Evolutionary conservation across 2,329 filamentous ascomycete genomes (phyloP), one percentile per base, ranked within the genome.

Genomic region (Fusarium haematococcum): DNA sequence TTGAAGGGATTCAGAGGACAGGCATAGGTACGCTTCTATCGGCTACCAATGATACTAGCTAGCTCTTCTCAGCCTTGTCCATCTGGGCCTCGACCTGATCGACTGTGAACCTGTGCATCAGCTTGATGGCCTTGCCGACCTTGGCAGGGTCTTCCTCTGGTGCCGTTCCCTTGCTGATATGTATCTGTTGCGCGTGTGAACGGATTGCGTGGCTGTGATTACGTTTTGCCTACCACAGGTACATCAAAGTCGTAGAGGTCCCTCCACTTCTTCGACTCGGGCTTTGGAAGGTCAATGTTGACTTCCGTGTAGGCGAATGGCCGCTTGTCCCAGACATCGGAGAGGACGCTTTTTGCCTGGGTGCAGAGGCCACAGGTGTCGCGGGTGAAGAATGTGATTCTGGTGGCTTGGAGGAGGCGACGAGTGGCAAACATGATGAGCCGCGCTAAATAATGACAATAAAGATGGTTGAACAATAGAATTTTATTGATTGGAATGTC

Each of bases 241-340:
- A 94, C 93, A 76, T 96, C 94, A 80, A 95, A 94, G 67, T 95
- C 93, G 80, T 96, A 96, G 1, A 95, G 79, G 58, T 91, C 87
- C 78, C 89, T 91, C 94, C 94, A 96, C 27, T 85, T 84, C 71
- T 90, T 88, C 18, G 88, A 87, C 30, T 90, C 88, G 0, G 88
- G 86, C 58, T 88, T 87, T 83, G 93, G 90, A 43, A 95, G 90
- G 79, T 95, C 91, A 58, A 95, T 90, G 79, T 95, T 91, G 58
- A 95, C 86, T 81, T 95, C 92, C 9, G 86, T 85, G 81, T 91
- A 95, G 20, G 87, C 87, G 81, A 95, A 94, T 0, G 91, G 91
- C 30, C 91, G 85, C 70, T 79, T 80, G 67, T 93, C 89, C 88
- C 90, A 92, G 10, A 95, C 92, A 11, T 90, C 85, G 4, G 91